Evolutionary conservation across 176 grass and related monocot species (phyloP).

Genomic region (Olyra latifolia): DNA sequence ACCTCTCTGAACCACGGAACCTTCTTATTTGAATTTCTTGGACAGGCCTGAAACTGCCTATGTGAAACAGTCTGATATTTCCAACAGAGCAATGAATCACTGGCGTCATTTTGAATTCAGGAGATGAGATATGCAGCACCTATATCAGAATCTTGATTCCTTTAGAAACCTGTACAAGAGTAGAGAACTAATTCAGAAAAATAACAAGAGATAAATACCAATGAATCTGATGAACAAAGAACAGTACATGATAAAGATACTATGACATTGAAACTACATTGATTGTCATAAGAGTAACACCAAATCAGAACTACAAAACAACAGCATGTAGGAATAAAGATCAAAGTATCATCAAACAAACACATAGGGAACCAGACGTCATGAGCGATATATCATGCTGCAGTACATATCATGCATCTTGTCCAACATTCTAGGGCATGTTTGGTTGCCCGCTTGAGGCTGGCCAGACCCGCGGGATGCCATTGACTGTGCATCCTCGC

Average conservation of each 20-base stretch:
- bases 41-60: slow-evolving; percentile 47
- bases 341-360: background rate
- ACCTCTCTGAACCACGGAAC: slow-evolving; percentile 48
- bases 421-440: background rate
- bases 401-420: background rate
- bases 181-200: background rate
- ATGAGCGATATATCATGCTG: background rate
- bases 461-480: too few species aligned
- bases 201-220: background rate
- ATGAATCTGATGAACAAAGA: background rate
- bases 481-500: too few species aligned
- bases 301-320: background rate
- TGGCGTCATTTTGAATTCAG: slow-evolving; percentile 67
- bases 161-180: slow-evolving; percentile 26
- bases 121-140: background rate
- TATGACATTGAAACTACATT: background rate
- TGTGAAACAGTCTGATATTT: slow-evolving; percentile 70
- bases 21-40: slow-evolving; percentile 55
- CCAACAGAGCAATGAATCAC: slow-evolving; percentile 72
- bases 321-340: too few species aligned
- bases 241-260: background rate
- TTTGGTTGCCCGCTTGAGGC: too few species aligned
- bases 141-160: slow-evolving; percentile 25
- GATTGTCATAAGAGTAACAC: background rate
- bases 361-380: background rate